A percentile compares a stretch with the other conserved stretches of the same genome.
These are phyloP conservation scores for Diaporthe citri DNA, from an alignment of 2,329 filamentous ascomycete genomes.

Conservation along the genomic window DNA sequence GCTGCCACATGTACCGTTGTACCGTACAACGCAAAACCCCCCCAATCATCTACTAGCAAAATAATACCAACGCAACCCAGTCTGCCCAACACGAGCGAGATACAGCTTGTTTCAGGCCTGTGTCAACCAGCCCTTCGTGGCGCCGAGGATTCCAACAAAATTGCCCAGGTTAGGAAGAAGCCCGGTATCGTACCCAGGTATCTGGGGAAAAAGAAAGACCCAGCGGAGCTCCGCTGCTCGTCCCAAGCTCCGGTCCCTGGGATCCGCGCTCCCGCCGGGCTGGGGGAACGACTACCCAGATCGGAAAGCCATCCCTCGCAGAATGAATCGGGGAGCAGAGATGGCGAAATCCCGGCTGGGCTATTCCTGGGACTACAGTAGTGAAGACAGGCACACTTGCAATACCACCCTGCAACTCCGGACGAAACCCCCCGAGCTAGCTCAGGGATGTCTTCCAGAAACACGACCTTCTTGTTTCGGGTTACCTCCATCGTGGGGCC, in stretches of 20 bases:
- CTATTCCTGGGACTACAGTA: background rate
- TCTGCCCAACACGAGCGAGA: background rate
- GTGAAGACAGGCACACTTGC: no score
- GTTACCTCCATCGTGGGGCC: conserved; percentile 27
- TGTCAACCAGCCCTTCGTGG: conserved; percentile 17
- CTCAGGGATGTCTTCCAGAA: conserved; percentile 8
- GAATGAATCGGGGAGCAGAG: background rate
- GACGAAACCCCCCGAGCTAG: background rate
- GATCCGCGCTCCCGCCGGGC: conserved; percentile 5
- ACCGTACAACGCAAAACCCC: background rate
- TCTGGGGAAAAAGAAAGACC: background rate
- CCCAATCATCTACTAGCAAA: background rate
- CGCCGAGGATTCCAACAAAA: conserved; percentile 3
- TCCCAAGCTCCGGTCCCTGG: background rate
- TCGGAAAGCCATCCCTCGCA: background rate
- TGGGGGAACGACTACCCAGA: background rate
- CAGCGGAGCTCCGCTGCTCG: conserved; percentile 21
- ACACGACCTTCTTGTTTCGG: conserved; percentile 21
- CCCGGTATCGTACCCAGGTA: background rate
- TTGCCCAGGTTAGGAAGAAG: background rate
- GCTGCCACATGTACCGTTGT: conserved; percentile 26
- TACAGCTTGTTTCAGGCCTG: conserved; percentile 29
- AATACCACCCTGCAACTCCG: background rate
- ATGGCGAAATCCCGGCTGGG: conserved; percentile 11
- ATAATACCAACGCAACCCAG: background rate